These are phyloP conservation scores for Novymonas esmeraldas DNA, from an alignment of 208 protist genomes.

Conservation along the genomic window DNA sequence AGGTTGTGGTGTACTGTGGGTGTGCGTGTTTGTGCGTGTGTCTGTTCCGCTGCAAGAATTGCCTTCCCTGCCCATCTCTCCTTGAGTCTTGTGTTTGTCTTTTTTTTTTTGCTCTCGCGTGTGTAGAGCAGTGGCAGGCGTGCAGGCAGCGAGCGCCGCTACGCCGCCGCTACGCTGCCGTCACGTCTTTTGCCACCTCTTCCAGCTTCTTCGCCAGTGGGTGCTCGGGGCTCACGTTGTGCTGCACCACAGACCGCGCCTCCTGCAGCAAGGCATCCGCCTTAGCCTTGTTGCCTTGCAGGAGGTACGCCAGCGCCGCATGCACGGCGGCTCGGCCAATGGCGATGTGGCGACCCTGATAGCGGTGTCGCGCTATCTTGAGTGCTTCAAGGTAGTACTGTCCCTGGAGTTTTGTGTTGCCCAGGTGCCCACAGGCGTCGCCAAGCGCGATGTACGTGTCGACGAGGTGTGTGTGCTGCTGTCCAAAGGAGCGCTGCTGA, in stretches of 20 bases:
- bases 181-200: constrained; percentile 36
- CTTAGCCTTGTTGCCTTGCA: constrained; percentile 48
- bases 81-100: too few species aligned
- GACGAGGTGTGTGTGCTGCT: constrained; percentile 73
- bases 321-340: constrained; percentile 66
- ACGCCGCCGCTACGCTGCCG: constrained; percentile 11
- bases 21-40: neutral
- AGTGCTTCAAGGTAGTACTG: constrained; percentile 77
- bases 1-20: too few species aligned
- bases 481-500: constrained; percentile 83
- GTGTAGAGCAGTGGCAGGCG: too few species aligned
- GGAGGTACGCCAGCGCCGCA: constrained; percentile 57
- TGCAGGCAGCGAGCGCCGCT: too few species aligned
- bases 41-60: too few species aligned
- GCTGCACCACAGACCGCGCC: constrained; percentile 54
- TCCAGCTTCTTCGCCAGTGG: constrained; percentile 45
- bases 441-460: constrained; percentile 75
- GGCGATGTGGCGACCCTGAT: constrained; percentile 60
- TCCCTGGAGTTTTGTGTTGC: constrained; percentile 51
- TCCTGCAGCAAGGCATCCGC: constrained; percentile 49
- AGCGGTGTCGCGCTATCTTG: constrained; percentile 67
- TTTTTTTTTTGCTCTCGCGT: too few species aligned
- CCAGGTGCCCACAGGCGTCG: constrained; percentile 67
- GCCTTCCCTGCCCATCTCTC: too few species aligned
- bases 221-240: constrained; percentile 54